Conservation (phyloP, 148 eudicot species). For the Vaccinium macrocarpon region DNA sequence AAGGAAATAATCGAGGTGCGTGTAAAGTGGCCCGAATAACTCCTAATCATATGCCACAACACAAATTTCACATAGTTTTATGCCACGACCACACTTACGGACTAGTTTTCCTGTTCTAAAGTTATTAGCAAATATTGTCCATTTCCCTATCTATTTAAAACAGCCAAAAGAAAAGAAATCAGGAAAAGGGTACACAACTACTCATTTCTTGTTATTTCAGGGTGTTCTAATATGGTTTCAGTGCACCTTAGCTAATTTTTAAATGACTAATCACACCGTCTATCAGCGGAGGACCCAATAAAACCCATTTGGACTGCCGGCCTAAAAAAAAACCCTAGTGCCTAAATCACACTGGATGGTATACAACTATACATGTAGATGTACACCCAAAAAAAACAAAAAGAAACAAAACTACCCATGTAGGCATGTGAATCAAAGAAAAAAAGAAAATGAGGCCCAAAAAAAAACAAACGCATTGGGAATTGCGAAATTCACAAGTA, state of each 20-base stretch:
- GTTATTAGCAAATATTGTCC: background rate
- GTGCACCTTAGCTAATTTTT: background rate
- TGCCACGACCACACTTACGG: background rate
- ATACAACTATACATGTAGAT: too few species aligned
- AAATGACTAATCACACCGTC: too few species aligned
- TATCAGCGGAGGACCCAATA: background rate
- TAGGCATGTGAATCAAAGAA: background rate
- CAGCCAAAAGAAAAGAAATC: background rate
- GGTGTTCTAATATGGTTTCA: accelerated
- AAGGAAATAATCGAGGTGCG: too few species aligned
- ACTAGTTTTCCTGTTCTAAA: background rate
- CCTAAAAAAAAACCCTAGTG: too few species aligned
- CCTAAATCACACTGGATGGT: too few species aligned
- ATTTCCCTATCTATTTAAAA: background rate
- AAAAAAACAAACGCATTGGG: background rate
- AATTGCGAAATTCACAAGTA: conserved; percentile 10
- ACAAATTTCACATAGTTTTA: background rate
- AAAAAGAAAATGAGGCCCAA: background rate
- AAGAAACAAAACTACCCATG: background rate
- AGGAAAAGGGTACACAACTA: background rate
- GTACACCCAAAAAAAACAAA: too few species aligned
- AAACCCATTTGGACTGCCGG: too few species aligned
- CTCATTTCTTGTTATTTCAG: background rate
- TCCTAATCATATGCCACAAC: background rate
- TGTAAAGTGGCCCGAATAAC: too few species aligned